A percentile compares a stretch with the other conserved stretches of the same genome.
These are phyloP conservation scores for Apiospora malaysiana DNA, from an alignment of 2,329 filamentous ascomycete genomes.

Conservation along the genomic window DNA sequence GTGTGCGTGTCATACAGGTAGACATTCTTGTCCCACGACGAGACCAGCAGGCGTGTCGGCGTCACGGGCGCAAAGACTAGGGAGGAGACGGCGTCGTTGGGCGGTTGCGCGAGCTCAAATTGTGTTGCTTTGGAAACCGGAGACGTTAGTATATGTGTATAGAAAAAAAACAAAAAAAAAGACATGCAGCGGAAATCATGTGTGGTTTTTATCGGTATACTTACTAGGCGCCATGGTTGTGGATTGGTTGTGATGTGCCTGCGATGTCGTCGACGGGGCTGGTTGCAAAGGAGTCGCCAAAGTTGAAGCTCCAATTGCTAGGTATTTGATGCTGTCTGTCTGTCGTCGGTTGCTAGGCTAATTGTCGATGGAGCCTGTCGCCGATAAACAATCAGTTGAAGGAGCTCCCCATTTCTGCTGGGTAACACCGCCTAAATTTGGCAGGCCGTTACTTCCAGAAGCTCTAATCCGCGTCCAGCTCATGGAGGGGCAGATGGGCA, in stretches of 20 bases:
- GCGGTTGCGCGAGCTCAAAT: constrained; percentile 82
- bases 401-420: constrained; percentile 27
- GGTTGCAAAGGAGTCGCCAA: neutral
- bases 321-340: neutral
- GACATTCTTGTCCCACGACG: constrained; percentile 92
- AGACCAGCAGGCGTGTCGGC: constrained; percentile 80
- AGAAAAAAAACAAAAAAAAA: too few relatives aligned
- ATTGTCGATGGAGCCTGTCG: neutral
- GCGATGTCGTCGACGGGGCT: neutral
- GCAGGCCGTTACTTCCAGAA: constrained; percentile 21
- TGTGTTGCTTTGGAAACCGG: constrained; percentile 62
- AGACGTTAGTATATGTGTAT: neutral
- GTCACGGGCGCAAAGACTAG: constrained; percentile 82
- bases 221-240: constrained; percentile 36
- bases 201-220: neutral
- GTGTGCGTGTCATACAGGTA: constrained; percentile 82
- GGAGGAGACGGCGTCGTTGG: constrained; percentile 85
- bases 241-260: neutral
- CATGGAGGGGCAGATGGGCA: constrained; percentile 16
- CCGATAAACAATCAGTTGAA: constrained; percentile 27
- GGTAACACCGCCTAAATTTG: constrained; percentile 32
- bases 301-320: constrained; percentile 2
- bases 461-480: constrained; percentile 29
- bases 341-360: neutral
- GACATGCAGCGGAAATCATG: constrained; percentile 27